Percentiles rank a stretch among this genome's conserved stretches.
phyloP scores from a whole-genome alignment of 768 basidiomycete genomes.

The Suillus subluteus region DNA sequence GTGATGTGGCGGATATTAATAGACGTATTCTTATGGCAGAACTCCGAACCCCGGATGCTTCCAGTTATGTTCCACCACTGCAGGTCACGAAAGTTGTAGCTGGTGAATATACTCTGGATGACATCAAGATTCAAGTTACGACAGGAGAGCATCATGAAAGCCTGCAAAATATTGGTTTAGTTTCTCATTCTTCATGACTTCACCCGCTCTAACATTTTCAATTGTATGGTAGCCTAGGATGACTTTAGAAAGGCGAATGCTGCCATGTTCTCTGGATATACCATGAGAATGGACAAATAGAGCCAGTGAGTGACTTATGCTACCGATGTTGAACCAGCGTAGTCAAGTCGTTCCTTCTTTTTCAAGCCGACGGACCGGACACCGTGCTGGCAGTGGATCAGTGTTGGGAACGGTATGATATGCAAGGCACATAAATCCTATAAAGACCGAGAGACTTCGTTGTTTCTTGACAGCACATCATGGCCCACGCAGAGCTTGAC shows the following conservation, averaged over 20 bases:
- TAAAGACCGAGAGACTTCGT: not conserved
- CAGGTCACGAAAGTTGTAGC: not conserved
- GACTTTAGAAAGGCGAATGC: not conserved
- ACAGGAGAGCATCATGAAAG: not conserved
- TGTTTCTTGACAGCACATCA: not conserved
- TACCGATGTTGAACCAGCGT: not conserved
- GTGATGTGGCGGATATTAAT: not conserved
- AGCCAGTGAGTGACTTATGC: not conserved
- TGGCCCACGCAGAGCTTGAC: conserved; percentile 6
- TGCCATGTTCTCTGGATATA: not conserved
- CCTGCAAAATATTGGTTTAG: not conserved
- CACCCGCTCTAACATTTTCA: not conserved
- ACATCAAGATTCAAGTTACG: not conserved
- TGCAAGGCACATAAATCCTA: not conserved
- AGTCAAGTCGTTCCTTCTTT: not conserved
- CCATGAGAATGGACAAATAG: not conserved
- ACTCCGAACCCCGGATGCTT: conserved; percentile 3
- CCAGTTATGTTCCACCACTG: not conserved
- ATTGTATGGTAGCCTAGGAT: not conserved
- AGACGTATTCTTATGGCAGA: not conserved
- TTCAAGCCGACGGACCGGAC: not conserved
- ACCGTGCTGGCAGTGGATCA: not conserved
- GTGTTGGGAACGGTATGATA: not conserved
- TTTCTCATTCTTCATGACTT: not conserved
- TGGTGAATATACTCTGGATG: not conserved